Percentiles rank a stretch among this genome's conserved stretches.
Evolutionary conservation across 2,329 filamentous ascomycete genomes (phyloP).

Genomic region (Stagonosporopsis vannaccii): DNA sequence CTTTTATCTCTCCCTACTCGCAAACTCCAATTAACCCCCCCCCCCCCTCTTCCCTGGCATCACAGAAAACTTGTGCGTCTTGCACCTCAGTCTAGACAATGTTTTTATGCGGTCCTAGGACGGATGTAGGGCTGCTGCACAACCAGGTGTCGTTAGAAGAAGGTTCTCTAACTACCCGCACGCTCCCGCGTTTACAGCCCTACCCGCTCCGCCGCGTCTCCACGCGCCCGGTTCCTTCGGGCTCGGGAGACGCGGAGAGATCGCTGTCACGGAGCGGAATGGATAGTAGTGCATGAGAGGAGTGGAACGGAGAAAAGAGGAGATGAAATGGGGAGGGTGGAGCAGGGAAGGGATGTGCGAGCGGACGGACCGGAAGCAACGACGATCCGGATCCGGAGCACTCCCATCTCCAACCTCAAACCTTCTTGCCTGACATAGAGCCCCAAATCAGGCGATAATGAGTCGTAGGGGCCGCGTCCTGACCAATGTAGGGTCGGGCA

Average conservation of each 20-base stretch:
- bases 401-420: not conserved
- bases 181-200: not conserved
- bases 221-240: not conserved
- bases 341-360: conserved; percentile 3
- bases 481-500: not conserved
- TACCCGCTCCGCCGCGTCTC: not conserved
- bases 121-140: no score
- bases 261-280: not conserved
- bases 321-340: not conserved
- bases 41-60: no score
- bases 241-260: not conserved
- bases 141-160: not conserved
- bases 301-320: not conserved
- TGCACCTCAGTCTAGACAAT: no score
- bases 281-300: no score
- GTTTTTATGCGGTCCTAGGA: no score
- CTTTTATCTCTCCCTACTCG: no score
- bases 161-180: not conserved
- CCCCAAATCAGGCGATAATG: not conserved
- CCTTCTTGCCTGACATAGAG: no score
- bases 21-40: no score
- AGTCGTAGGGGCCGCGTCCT: no score
- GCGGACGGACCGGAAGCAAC: not conserved
- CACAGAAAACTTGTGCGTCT: no score
- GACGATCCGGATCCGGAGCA: not conserved